Percentiles rank a stretch among this genome's conserved stretches.
Conservation (phyloP, 768 basidiomycete genomes). For the Mycena floridula region DNA sequence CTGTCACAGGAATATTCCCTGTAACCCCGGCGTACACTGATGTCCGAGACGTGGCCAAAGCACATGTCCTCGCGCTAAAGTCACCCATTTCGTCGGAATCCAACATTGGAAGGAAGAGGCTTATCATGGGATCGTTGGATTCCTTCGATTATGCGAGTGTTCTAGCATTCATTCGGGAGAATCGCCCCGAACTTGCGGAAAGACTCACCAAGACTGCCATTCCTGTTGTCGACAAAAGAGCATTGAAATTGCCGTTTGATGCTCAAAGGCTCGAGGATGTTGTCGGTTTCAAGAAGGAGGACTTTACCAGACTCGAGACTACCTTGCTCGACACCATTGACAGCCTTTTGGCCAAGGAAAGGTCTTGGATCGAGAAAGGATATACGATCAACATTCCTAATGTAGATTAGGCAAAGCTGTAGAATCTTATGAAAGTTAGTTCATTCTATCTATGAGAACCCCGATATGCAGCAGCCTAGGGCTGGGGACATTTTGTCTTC, state of each 20-base stretch:
- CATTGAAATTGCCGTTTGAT: background rate
- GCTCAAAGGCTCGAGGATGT: conserved; percentile 3
- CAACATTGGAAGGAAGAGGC: no score
- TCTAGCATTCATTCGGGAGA: background rate
- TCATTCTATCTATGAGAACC: no score
- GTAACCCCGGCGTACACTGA: conserved; percentile 1
- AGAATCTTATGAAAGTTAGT: no score
- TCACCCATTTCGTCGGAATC: no score
- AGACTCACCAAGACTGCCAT: background rate
- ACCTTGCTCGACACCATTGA: conserved; percentile 5
- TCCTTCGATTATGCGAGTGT: background rate
- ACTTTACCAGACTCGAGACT: background rate
- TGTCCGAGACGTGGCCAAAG: conserved; percentile 7
- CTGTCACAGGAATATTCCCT: conserved; percentile 3
- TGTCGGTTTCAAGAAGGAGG: no score
- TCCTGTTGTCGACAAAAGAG: conserved; percentile 8
- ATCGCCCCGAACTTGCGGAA: background rate
- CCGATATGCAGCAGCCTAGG: no score
- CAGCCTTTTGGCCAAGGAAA: background rate
- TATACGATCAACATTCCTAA: no score
- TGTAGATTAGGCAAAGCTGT: no score
- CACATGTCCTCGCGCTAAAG: conserved; percentile 10
- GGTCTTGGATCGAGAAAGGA: background rate
- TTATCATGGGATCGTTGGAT: conserved; percentile 1
- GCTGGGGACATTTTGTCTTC: no score